phyloP scores from a whole-genome alignment of 2,329 filamentous ascomycete genomes.

The Chaetomium strumarium region DNA sequence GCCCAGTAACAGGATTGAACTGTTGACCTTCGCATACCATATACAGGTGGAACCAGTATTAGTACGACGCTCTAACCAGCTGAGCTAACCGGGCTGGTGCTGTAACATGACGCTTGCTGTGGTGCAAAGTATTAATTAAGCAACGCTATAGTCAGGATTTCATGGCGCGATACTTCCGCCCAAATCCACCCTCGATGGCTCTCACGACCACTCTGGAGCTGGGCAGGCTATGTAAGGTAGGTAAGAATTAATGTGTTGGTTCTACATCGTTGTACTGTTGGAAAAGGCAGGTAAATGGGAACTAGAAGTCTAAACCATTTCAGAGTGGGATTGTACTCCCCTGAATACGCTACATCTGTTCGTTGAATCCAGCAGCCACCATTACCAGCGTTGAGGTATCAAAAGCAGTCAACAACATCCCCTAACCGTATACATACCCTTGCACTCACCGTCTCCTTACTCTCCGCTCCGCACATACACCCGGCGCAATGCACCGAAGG shows the following conservation, averaged over 20 bases:
- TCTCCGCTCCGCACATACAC: too few relatives aligned
- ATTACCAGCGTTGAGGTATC: constrained; percentile 5
- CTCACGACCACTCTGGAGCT: too few relatives aligned
- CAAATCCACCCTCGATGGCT: too few relatives aligned
- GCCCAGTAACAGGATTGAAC: constrained; percentile 17
- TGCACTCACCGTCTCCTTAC: too few relatives aligned
- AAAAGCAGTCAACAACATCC: background rate
- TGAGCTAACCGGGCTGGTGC: constrained; percentile 12
- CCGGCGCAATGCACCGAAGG: too few relatives aligned
- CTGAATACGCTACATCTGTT: background rate
- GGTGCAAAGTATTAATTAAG: too few relatives aligned
- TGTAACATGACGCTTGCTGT: background rate
- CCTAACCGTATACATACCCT: background rate
- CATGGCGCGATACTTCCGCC: too few relatives aligned
- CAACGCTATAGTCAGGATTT: too few relatives aligned
- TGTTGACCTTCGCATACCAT: constrained; percentile 16
- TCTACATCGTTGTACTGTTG: background rate
- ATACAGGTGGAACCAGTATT: constrained; percentile 6
- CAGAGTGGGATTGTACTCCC: constrained; percentile 1
- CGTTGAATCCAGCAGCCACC: background rate
- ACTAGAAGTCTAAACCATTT: background rate
- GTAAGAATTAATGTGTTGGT: too few relatives aligned
- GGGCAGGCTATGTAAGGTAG: too few relatives aligned
- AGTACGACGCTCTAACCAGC: constrained; percentile 17
- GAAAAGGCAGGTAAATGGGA: background rate